Evolutionary conservation across 2,329 filamentous ascomycete species (phyloP).

Genomic region (Venturia asperata): DNA sequence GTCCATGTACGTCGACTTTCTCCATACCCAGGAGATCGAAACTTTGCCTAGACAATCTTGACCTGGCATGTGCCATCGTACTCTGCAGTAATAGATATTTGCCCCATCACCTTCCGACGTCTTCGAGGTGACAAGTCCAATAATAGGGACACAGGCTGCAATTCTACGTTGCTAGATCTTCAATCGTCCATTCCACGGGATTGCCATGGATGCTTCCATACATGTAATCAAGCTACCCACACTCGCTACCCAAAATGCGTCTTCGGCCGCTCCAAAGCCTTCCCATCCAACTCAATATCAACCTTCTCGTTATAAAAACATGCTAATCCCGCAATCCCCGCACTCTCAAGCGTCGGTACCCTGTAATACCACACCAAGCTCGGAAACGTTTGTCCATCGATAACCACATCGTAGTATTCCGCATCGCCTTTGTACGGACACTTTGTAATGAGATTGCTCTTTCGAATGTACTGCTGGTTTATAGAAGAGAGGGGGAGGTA

Average conservation of each 20-base stretch:
- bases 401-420: conserved; percentile 51
- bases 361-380: conserved; percentile 53
- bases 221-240: not conserved
- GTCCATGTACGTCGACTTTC: no score
- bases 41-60: no score
- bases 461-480: conserved; percentile 39
- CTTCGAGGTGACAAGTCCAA: no score
- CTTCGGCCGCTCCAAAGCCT: conserved; percentile 28
- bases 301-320: conserved; percentile 66
- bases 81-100: no score
- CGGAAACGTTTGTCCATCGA: conserved; percentile 27
- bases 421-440: conserved; percentile 65
- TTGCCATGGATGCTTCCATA: no score
- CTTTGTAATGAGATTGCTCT: conserved; percentile 47
- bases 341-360: conserved; percentile 51
- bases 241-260: conserved; percentile 26
- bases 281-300: conserved; percentile 53
- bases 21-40: no score
- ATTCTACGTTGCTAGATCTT: no score
- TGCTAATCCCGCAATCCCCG: conserved; percentile 47
- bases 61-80: no score
- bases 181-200: no score
- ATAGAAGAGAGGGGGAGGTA: conserved; percentile 52
- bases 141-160: no score
- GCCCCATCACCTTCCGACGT: no score